Conservation (phyloP, 1,284 basidiomycete genomes). For the Rhodotorula sp. region DNA sequence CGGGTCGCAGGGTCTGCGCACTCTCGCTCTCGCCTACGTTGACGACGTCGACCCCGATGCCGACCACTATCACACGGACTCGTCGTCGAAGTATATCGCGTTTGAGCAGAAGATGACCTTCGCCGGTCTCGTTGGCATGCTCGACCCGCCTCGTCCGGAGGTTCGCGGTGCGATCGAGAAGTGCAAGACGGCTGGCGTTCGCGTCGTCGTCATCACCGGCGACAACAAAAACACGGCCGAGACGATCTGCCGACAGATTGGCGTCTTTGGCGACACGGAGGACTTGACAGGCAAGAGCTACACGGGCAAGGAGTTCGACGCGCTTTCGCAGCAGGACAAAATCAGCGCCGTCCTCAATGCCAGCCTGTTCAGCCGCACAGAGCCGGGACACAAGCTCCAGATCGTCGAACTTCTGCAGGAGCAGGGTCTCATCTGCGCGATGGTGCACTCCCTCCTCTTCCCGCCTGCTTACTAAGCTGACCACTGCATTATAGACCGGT, state of each 20-base stretch:
- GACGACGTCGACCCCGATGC: slow-evolving; percentile 74
- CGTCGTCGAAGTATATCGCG: slow-evolving; percentile 73
- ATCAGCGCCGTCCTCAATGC: slow-evolving; percentile 79
- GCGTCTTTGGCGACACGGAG: slow-evolving; percentile 75
- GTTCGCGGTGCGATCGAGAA: slow-evolving; percentile 82
- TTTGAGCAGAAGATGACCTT: slow-evolving; percentile 91
- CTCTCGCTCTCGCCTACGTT: slow-evolving; percentile 84
- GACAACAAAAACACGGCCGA: slow-evolving; percentile 98
- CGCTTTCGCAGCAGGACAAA: slow-evolving; percentile 74
- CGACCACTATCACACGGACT: slow-evolving; percentile 74
- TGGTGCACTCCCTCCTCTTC: slow-evolving; percentile 60
- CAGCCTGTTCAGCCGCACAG: slow-evolving; percentile 86
- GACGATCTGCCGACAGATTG: slow-evolving; percentile 93
- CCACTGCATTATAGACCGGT: slow-evolving; percentile 61
- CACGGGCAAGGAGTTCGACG: slow-evolving; percentile 89
- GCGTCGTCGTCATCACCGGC: slow-evolving; percentile 96
- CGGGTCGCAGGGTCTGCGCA: slow-evolving; percentile 78
- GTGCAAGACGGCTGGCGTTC: slow-evolving; percentile 89
- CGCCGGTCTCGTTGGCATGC: slow-evolving; percentile 94
- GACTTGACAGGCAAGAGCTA: slow-evolving; percentile 77
- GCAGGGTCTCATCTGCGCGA: slow-evolving; percentile 91
- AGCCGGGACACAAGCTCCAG: slow-evolving; percentile 92
- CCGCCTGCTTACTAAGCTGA: background rate
- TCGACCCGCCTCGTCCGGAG: slow-evolving; percentile 95
- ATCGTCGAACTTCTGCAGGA: slow-evolving; percentile 93